These are phyloP conservation scores for Gnomoniopsis sp. DNA, from an alignment of 2,329 filamentous ascomycete genomes.

Conservation along the genomic window DNA sequence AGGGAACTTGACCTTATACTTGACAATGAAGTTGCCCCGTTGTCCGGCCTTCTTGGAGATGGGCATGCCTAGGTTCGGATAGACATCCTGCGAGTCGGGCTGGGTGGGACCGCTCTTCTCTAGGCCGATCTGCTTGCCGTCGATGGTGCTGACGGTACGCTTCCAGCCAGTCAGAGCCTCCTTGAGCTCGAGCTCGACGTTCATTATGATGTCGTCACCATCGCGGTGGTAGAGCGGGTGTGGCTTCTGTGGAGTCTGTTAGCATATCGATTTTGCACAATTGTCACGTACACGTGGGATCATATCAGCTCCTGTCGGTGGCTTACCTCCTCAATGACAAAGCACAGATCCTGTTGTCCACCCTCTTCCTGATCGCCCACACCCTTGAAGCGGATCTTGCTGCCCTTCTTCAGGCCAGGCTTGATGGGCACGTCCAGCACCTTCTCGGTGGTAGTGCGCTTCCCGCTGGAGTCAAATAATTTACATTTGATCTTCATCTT, in stretches of 20 bases:
- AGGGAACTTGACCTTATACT: conserved; percentile 92
- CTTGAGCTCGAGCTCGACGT: conserved; percentile 80
- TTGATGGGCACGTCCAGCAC: conserved; percentile 95
- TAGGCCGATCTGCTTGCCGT: conserved; percentile 79
- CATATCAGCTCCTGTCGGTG: not conserved
- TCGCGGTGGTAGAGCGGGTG: conserved; percentile 83
- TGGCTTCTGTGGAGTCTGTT: conserved; percentile 64
- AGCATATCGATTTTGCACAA: conserved; percentile 24
- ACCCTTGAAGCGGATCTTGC: conserved; percentile 96
- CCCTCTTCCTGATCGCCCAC: conserved; percentile 98
- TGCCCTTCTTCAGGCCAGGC: conserved; percentile 90
- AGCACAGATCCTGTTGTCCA: conserved; percentile 91
- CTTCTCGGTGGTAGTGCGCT: conserved; percentile 82
- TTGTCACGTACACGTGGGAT: no score
- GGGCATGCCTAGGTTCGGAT: conserved; percentile 88
- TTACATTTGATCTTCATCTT: conserved; percentile 99
- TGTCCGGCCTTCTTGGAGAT: conserved; percentile 83
- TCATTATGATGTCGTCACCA: conserved; percentile 80
- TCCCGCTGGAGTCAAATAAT: conserved; percentile 82
- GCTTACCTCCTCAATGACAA: conserved; percentile 88
- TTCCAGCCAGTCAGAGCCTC: conserved; percentile 94
- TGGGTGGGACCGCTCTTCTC: conserved; percentile 81
- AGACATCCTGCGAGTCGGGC: conserved; percentile 76
- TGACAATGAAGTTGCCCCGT: conserved; percentile 83
- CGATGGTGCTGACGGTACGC: conserved; percentile 87